Percentiles rank a stretch among this genome's conserved stretches.
phyloP scores from a whole-genome alignment of 371 early-diverging fungal species.

The Dichotomocladium elegans region DNA sequence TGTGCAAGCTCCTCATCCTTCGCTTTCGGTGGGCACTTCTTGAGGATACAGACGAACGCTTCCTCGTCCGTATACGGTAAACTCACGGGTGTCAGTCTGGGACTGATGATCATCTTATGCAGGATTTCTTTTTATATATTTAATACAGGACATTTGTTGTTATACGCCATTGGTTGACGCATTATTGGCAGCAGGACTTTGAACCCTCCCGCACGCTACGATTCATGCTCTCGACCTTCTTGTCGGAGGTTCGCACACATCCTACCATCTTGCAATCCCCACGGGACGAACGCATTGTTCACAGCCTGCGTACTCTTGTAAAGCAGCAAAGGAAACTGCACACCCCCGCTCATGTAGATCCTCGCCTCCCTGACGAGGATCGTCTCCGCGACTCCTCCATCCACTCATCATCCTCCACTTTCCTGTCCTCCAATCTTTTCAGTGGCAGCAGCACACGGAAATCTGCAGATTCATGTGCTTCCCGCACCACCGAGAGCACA shows the following conservation, averaged over 20 bases:
- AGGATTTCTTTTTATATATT: not conserved
- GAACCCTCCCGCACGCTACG: constrained; percentile 34
- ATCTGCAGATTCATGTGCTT: no score
- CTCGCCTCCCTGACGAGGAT: no score
- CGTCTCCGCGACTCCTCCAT: not conserved
- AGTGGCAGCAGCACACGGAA: not conserved
- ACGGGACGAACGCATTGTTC: constrained; percentile 41
- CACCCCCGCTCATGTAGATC: no score
- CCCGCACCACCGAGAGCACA: no score
- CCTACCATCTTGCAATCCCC: constrained; percentile 33
- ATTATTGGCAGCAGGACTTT: constrained; percentile 46
- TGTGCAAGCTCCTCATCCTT: constrained; percentile 43
- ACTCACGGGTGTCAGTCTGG: no score
- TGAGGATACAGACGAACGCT: constrained; percentile 35
- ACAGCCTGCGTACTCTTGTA: constrained; percentile 29
- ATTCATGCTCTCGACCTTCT: constrained; percentile 42
- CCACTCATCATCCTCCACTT: not conserved
- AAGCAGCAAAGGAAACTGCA: constrained; percentile 35
- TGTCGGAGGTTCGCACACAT: constrained; percentile 37
- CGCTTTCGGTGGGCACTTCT: constrained; percentile 49
- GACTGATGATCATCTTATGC: not conserved
- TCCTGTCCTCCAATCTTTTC: not conserved
- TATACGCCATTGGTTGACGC: constrained; percentile 47
- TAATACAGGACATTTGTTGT: constrained; percentile 45
- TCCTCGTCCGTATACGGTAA: constrained; percentile 46